These are phyloP conservation scores for Sphagnum tenellum DNA, from an alignment of 225 moss, liverwort and hornwort genomes.

Conservation along the genomic window DNA sequence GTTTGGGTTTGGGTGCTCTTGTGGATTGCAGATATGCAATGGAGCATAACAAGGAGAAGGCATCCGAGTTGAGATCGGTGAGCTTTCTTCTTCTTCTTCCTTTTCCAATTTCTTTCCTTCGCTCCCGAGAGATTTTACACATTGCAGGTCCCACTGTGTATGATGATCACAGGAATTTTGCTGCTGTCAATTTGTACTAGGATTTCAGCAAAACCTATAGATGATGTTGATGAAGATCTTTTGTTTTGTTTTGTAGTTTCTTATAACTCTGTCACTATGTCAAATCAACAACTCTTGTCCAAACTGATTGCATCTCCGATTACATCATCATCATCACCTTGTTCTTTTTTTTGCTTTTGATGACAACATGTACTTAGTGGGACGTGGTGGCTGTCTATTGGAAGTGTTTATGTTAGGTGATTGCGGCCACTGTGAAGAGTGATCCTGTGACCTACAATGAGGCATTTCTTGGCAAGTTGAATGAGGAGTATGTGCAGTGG, in stretches of 20 bases:
- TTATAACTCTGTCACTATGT: no score
- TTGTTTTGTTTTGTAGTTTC: background rate
- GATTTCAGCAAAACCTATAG: no score
- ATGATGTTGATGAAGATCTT: background rate
- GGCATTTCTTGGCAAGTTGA: conserved; percentile 81
- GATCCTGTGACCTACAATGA: conserved; percentile 74
- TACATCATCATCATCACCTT: background rate
- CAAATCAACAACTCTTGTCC: no score
- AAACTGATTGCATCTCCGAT: background rate
- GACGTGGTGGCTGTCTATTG: conserved; percentile 17
- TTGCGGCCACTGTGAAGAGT: conserved; percentile 78
- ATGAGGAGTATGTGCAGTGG: conserved; percentile 87
- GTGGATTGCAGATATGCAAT: conserved; percentile 70
- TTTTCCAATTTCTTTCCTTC: background rate
- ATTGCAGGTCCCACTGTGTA: conserved; percentile 3
- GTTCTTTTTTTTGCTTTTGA: background rate
- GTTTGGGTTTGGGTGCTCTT: background rate
- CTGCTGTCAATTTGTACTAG: no score
- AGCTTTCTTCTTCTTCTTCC: background rate
- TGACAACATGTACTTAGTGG: background rate
- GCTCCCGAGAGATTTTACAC: background rate
- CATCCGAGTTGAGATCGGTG: conserved; percentile 81
- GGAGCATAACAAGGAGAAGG: conserved; percentile 82
- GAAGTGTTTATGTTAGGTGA: conserved; percentile 38
- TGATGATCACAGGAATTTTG: background rate